phyloP scores from a whole-genome alignment of 2,329 filamentous ascomycete genomes.

The Stagonosporopsis rhizophila region DNA sequence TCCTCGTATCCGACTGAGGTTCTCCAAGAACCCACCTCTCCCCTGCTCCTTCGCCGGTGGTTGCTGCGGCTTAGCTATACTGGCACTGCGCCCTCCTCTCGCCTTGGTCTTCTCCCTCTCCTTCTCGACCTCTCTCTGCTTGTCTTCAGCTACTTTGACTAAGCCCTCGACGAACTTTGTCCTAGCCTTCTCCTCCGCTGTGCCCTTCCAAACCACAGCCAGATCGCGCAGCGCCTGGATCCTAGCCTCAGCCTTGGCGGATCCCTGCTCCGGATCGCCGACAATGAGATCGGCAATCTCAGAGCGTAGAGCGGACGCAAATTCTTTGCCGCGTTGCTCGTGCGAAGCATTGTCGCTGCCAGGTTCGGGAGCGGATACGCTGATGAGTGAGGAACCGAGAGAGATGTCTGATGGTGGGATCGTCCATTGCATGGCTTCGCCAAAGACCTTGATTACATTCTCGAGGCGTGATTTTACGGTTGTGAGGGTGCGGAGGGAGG shows the following conservation, averaged over 20 bases:
- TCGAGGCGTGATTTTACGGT: constrained; percentile 85
- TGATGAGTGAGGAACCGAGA: constrained; percentile 84
- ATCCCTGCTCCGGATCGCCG: constrained; percentile 61
- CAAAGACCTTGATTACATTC: constrained; percentile 87
- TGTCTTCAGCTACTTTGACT: constrained; percentile 82
- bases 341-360: constrained; percentile 70
- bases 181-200: constrained; percentile 88
- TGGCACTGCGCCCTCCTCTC: constrained; percentile 32
- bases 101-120: constrained; percentile 32
- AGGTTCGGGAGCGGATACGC: constrained; percentile 83
- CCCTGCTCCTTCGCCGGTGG: constrained; percentile 30
- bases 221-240: constrained; percentile 81
- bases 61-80: constrained; percentile 25
- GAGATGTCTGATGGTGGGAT: constrained; percentile 88
- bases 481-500: constrained; percentile 80
- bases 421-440: constrained; percentile 94
- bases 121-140: constrained; percentile 56
- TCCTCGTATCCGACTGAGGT: constrained; percentile 47
- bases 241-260: constrained; percentile 75
- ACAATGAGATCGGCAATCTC: constrained; percentile 75
- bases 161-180: constrained; percentile 81
- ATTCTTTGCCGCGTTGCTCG: constrained; percentile 86
- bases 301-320: constrained; percentile 71
- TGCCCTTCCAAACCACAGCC: constrained; percentile 89
- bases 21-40: constrained; percentile 48